A percentile compares a stretch with the other conserved stretches of the same genome.
Conservation (phyloP, 352 stramenopile genomes). For the Phytophthora crassamura region DNA sequence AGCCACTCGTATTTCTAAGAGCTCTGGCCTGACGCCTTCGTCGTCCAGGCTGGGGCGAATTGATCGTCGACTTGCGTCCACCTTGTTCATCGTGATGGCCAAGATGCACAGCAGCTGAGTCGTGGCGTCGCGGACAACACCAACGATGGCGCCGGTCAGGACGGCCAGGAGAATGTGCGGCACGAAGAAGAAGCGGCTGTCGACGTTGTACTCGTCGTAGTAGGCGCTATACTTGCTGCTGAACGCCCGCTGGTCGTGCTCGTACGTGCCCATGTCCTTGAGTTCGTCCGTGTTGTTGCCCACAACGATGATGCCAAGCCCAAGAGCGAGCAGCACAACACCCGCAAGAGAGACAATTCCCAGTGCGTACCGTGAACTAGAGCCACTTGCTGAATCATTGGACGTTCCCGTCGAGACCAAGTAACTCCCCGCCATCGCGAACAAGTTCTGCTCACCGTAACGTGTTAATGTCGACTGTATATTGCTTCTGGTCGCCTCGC, state of each 20-base stretch:
- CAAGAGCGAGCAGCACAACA: constrained; percentile 59
- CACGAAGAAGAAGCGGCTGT: constrained; percentile 91
- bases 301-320: constrained; percentile 78
- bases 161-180: constrained; percentile 77
- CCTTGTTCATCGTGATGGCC: constrained; percentile 67
- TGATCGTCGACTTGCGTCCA: too few species aligned
- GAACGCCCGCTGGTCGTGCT: constrained; percentile 81
- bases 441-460: too few species aligned
- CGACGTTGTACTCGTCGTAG: constrained; percentile 92
- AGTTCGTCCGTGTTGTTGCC: constrained; percentile 72
- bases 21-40: constrained; percentile 74
- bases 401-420: constrained; percentile 61
- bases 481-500: constrained; percentile 10
- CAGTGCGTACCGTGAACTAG: constrained; percentile 47
- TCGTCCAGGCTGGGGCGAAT: constrained; percentile 83
- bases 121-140: constrained; percentile 68
- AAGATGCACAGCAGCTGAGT: constrained; percentile 82
- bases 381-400: constrained; percentile 37
- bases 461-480: too few species aligned
- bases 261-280: constrained; percentile 73
- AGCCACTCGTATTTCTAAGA: constrained; percentile 66
- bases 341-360: constrained; percentile 55
- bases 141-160: constrained; percentile 73
- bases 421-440: neutral
- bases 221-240: constrained; percentile 86